Evolutionary conservation across 1,284 basidiomycete species (phyloP).

Genomic region (Cutaneotrichosporon cyanovorans): DNA sequence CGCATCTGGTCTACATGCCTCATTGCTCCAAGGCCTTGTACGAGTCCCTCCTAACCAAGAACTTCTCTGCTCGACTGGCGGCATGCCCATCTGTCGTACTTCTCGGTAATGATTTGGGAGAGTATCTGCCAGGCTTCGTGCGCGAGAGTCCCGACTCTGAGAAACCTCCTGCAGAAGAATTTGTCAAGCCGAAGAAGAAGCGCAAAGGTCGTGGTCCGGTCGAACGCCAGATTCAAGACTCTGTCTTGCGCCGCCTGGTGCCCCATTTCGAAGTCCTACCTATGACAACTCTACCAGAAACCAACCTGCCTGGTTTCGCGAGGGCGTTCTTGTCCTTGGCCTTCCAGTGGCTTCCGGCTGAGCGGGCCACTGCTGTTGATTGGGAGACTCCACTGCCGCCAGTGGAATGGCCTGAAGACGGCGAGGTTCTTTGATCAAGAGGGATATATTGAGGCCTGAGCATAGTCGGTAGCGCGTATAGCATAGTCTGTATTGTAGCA

Average conservation of each 20-base stretch:
- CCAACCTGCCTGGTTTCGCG: conserved; percentile 40
- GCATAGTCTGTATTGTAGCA: too few species aligned
- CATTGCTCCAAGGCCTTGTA: conserved; percentile 39
- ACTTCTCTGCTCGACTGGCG: conserved; percentile 21
- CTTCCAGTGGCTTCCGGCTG: conserved; percentile 32
- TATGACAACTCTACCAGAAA: conserved; percentile 32
- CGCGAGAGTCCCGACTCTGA: conserved; percentile 1
- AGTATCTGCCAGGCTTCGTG: conserved; percentile 31
- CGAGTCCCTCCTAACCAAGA: conserved; percentile 29
- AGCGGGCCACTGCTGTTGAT: conserved; percentile 23
- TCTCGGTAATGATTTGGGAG: conserved; percentile 38
- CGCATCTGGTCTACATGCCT: conserved; percentile 37
- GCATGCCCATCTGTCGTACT: conserved; percentile 16
- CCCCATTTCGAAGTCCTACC: conserved; percentile 26
- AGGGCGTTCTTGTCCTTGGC: conserved; percentile 36
- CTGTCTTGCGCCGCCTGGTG: conserved; percentile 34
- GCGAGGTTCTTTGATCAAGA: conserved; percentile 24
- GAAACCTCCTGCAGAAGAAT: conserved; percentile 15
- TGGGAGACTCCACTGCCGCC: conserved; percentile 34
- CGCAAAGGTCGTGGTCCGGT: conserved; percentile 21
- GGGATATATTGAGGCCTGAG: not conserved
- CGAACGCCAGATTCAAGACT: conserved; percentile 18
- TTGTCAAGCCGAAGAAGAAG: conserved; percentile 40
- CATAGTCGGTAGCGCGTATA: not conserved
- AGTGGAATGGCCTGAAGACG: conserved; percentile 35